Evolutionary conservation across 768 basidiomycete species (phyloP), one percentile per base, ranked within the genome.

Genomic region (Chiua virens): DNA sequence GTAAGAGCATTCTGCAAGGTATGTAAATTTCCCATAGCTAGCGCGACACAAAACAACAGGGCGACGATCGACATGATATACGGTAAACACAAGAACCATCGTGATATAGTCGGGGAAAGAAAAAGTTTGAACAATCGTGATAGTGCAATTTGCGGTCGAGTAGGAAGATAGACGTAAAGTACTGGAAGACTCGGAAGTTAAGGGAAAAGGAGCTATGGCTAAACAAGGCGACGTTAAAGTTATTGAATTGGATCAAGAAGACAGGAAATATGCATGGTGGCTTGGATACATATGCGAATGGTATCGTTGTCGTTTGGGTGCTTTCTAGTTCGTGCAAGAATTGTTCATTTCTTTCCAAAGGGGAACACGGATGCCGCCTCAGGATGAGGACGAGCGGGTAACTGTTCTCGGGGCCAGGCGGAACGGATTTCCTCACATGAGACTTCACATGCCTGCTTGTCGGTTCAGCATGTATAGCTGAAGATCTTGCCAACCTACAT

Each of bases 401-500:
- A 11, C 25, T 38, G 21, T 42, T 48, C 23, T 45, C 27, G 23
- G 37, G 22, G 37, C 13, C 21, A 25, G n/a, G 39, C 38, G 23
- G 18, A 46, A 28, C 14, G 42, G 35, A 13, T 27, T 23, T 35
- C 35, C 25, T 8, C 42, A 9, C 34, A 34, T 18, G 3, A 3
- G 14, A 46, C 68, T 27, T 57, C 67, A 83, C 69, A 85, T 71
- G 54, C 86, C 86, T 36, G 84, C 81, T 65, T 87, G 86, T 56
- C 87, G 85, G 65, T 86, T 89, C 48, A 87, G 70, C 62, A 90
- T 81, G 63, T 89, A 91, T 51, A 87, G 68, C 59, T 80, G 82
- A 53, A 91, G 73, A 72, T 89, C 87, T 61, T 89, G 89, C 88
- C 87, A 90, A 36, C 87, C 87, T 85, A 62, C 40, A 52, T 15